Base-by-base conservation (phyloP, 202 grass and related monocot species). In the Saccharum hybrid region DNA sequence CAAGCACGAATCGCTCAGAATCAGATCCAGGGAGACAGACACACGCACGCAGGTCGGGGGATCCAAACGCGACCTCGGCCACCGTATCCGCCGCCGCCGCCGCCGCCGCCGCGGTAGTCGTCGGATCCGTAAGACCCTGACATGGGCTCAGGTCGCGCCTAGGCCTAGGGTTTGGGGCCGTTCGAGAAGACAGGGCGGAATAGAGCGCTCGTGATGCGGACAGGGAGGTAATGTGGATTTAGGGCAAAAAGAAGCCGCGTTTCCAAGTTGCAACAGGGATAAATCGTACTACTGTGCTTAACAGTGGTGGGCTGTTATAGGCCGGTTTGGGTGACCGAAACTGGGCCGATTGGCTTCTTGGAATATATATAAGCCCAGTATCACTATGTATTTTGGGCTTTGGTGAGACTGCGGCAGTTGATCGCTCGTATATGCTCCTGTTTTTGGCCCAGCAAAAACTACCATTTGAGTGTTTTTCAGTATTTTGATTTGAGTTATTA, bases 41-140 rank as follows among this genome's bases (percentile, higher is more conserved):
- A 48, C 70, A 61, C 30, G 72, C 62, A 62, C 11, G 36, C 65
- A 61, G 15, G 63, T 8, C 46, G 30, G 30, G 1, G 46, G 71
- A 54, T 54, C 71, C 30, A 74, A 11, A 74, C 71, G 46, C 4
- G 4, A 13, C 21, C 71, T 9, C 38, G 26, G 12, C 33, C 26
- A 3, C 18, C 13, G 45, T 68, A 82, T 39, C 68, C 82, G 18
- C 86, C 85, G n/a, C n/a, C n/a, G 57, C 84, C 91, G 1, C 86
- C 80, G 65, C 52, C 72, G 40, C 87, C 96, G 79, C 96, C 91
- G 54, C 92, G 92, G 81, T 87, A 90, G 88, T 87, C 88, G 81
- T 90, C 88, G 43, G 87, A 91, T 90, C 91, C 96, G 91, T 99
- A 99, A 62, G 89, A 82, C 74, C 85, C 93, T 70, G 96, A 99